Evolutionary conservation across 441 rosid species (phyloP).

Genomic region (Gossypium trilobum): DNA sequence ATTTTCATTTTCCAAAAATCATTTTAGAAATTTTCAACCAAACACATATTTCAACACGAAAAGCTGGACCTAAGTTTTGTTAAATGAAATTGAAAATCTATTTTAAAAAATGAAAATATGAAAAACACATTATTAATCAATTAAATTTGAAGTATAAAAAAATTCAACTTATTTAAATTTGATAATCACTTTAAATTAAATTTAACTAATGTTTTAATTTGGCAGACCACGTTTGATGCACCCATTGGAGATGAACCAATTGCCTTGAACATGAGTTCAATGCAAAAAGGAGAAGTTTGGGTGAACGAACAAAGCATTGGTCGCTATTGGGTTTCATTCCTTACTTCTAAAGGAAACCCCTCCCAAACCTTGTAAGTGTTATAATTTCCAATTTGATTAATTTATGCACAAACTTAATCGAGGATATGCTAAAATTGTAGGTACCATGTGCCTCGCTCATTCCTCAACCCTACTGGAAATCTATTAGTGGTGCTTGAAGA

Average conservation of each 20-base stretch:
- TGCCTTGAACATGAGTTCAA: conserved; percentile 37
- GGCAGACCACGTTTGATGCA: conserved; percentile 41
- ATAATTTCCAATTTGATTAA: too few relatives aligned
- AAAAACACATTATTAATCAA: too few relatives aligned
- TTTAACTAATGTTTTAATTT: not conserved
- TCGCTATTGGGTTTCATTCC: conserved; percentile 63
- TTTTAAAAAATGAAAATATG: too few relatives aligned
- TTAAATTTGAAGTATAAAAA: not conserved
- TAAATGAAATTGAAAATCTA: too few relatives aligned
- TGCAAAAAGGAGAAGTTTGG: conserved; percentile 70
- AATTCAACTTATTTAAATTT: not conserved
- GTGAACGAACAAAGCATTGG: conserved; percentile 63
- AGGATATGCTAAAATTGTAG: conserved; percentile 18
- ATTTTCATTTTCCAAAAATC: too few relatives aligned
- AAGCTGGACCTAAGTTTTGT: too few relatives aligned
- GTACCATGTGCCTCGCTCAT: conserved; percentile 61
- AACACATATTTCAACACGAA: too few relatives aligned
- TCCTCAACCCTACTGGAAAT: conserved; percentile 38
- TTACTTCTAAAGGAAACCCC: conserved; percentile 38
- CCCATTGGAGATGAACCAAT: conserved; percentile 39
- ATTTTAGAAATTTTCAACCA: too few relatives aligned
- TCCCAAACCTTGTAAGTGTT: conserved; percentile 45
- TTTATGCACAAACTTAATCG: too few relatives aligned
- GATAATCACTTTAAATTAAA: not conserved
- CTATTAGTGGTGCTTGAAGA: conserved; percentile 56